These are phyloP conservation scores for Fusarium vanettenii DNA, from an alignment of 2,329 filamentous ascomycete species.

Conservation along the genomic window DNA sequence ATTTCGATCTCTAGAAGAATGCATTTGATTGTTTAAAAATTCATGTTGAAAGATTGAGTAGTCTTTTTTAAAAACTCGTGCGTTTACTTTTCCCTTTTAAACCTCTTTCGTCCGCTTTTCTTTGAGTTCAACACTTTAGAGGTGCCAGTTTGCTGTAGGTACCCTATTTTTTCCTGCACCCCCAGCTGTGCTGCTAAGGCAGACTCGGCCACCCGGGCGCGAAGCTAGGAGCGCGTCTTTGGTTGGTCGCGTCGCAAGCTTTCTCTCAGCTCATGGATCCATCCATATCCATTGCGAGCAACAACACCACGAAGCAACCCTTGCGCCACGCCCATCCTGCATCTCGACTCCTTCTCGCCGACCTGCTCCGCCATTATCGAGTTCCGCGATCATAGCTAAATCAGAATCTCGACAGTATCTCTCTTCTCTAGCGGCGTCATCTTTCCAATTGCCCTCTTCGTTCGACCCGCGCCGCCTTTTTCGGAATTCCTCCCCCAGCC, in stretches of 20 bases:
- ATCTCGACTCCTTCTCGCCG: constrained; percentile 13
- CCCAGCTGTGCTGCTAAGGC: constrained; percentile 27
- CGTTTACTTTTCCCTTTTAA: background rate
- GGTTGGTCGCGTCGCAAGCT: constrained; percentile 44
- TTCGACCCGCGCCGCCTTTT: constrained; percentile 5
- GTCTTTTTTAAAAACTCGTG: background rate
- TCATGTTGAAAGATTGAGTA: background rate
- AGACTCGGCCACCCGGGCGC: constrained; percentile 24
- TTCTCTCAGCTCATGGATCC: constrained; percentile 32
- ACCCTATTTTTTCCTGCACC: background rate
- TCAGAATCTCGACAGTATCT: constrained; percentile 12
- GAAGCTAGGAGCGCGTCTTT: constrained; percentile 29
- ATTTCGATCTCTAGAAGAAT: background rate
- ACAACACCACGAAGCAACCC: constrained; percentile 20
- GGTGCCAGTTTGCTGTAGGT: background rate
- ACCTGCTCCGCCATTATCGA: constrained; percentile 9
- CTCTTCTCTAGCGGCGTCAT: background rate
- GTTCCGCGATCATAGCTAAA: constrained; percentile 27
- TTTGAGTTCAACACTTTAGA: background rate
- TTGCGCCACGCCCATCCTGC: constrained; percentile 36
- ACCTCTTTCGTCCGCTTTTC: background rate
- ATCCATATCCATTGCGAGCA: constrained; percentile 18
- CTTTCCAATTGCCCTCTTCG: constrained; percentile 20
- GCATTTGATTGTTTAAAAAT: background rate
- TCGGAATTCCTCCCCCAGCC: constrained; percentile 22